These are phyloP conservation scores for Anisodus tanguticus DNA, from an alignment of 257 asterid genomes.

Conservation along the genomic window DNA sequence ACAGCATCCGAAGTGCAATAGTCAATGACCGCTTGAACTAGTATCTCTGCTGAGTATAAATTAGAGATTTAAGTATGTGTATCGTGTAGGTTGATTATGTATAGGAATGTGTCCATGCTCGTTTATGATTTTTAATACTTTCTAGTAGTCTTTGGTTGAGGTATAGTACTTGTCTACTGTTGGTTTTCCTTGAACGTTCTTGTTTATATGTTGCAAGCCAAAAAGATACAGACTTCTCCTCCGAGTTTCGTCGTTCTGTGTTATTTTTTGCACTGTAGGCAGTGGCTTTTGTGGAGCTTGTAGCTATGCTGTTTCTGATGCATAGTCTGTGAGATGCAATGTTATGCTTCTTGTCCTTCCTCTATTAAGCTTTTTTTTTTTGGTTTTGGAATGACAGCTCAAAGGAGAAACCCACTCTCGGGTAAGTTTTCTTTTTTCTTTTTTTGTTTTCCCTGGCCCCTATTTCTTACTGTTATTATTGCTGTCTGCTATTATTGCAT, in stretches of 20 bases:
- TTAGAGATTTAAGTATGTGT: background rate
- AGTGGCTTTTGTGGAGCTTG: slow-evolving; percentile 24
- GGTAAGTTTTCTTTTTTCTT: slow-evolving; percentile 53
- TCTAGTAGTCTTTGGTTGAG: background rate
- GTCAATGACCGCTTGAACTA: background rate
- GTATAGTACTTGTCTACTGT: slow-evolving; percentile 14
- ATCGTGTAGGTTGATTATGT: background rate
- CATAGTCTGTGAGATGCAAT: background rate
- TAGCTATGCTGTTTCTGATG: background rate
- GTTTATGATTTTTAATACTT: background rate
- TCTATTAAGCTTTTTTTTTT: slow-evolving; percentile 17
- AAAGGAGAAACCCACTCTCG: slow-evolving; percentile 99
- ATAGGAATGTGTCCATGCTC: background rate
- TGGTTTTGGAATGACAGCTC: slow-evolving; percentile 65
- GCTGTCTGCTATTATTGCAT: background rate
- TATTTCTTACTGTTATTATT: slow-evolving; percentile 13
- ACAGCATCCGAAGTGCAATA: background rate
- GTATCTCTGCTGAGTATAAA: background rate
- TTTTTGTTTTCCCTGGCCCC: background rate
- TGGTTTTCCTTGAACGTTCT: background rate
- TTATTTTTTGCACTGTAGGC: background rate
- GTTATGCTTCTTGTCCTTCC: background rate
- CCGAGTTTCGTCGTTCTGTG: background rate
- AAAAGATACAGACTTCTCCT: background rate
- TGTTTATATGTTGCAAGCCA: background rate